A percentile compares a stretch with the other conserved stretches of the same genome.
Evolutionary conservation across 129 eudicot genomes (phyloP).

Genomic region (Lactuca saligna): DNA sequence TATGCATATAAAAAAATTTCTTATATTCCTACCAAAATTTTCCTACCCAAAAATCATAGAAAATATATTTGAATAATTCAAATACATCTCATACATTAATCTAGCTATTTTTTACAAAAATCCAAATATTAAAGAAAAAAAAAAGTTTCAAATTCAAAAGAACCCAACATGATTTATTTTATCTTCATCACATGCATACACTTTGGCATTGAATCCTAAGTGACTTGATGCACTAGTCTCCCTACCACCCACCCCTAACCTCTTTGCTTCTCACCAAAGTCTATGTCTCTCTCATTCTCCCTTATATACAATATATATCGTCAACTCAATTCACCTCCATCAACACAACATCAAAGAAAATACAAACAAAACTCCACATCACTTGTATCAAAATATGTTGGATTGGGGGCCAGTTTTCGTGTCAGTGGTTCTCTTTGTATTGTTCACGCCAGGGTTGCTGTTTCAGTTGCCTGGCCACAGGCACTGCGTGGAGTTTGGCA

Average conservation of each 20-base stretch:
- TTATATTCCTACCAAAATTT: too few relatives aligned
- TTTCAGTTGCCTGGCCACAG: conserved; percentile 64
- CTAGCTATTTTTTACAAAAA: too few relatives aligned
- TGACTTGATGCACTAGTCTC: conserved; percentile 32
- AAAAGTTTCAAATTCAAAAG: too few relatives aligned
- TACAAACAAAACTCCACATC: not conserved
- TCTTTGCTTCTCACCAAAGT: conserved; percentile 41
- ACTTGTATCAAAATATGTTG: conserved; percentile 17
- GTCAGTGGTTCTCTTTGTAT: conserved; percentile 54
- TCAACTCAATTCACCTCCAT: not conserved
- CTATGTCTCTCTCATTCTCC: conserved; percentile 18
- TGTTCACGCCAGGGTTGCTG: conserved; percentile 65
- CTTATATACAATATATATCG: conserved; percentile 9
- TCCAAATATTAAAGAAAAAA: too few relatives aligned
- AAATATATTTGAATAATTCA: too few relatives aligned
- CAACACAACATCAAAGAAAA: not conserved
- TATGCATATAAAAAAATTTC: too few relatives aligned
- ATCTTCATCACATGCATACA: conserved; percentile 19
- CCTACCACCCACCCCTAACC: conserved; percentile 25
- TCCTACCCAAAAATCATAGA: too few relatives aligned
- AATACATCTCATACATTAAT: too few relatives aligned
- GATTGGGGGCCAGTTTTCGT: conserved; percentile 76
- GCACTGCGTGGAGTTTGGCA: conserved; percentile 63
- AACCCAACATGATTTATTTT: too few relatives aligned
- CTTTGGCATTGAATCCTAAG: conserved; percentile 34